A percentile compares a stretch with the other conserved stretches of the same genome.
Conservation (phyloP, 2,329 filamentous ascomycete species). For the Clarireedia hainanense region DNA sequence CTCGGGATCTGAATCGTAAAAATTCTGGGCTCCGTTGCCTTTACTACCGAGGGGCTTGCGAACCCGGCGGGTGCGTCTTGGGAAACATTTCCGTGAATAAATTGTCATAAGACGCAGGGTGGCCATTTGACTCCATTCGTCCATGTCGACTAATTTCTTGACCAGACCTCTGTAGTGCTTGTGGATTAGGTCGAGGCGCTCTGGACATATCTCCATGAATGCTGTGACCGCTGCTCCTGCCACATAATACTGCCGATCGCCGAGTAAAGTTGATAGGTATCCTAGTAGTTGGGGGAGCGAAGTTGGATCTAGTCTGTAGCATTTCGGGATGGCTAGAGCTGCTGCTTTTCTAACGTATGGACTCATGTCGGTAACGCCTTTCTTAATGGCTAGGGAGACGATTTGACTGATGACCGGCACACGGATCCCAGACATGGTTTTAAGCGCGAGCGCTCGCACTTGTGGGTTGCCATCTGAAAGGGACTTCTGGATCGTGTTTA, state of each 20-base stretch:
- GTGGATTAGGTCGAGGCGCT: conserved; percentile 81
- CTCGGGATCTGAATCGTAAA: conserved; percentile 47
- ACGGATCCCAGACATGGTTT: conserved; percentile 95
- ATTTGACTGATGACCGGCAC: conserved; percentile 98
- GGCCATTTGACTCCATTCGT: conserved; percentile 93
- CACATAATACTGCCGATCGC: conserved; percentile 94
- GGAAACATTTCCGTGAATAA: conserved; percentile 85
- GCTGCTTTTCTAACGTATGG: conserved; percentile 88
- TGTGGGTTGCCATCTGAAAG: conserved; percentile 88
- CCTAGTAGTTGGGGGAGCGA: conserved; percentile 81
- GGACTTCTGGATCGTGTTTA: conserved; percentile 98
- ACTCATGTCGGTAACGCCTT: conserved; percentile 88
- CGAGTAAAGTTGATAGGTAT: conserved; percentile 68
- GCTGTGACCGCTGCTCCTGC: conserved; percentile 85
- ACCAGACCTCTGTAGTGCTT: conserved; percentile 79
- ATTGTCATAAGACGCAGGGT: conserved; percentile 73
- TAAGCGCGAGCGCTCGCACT: conserved; percentile 81
- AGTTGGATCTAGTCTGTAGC: conserved; percentile 80
- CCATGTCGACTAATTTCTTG: conserved; percentile 94
- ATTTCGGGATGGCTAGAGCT: conserved; percentile 90
- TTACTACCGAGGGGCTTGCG: conserved; percentile 36
- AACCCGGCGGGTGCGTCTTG: conserved; percentile 52
- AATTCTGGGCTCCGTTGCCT: conserved; percentile 49
- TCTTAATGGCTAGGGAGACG: conserved; percentile 90
- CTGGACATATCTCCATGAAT: conserved; percentile 83